These are phyloP conservation scores for Aureobasidium sp. DNA, from an alignment of 2,329 filamentous ascomycete genomes.

Conservation along the genomic window DNA sequence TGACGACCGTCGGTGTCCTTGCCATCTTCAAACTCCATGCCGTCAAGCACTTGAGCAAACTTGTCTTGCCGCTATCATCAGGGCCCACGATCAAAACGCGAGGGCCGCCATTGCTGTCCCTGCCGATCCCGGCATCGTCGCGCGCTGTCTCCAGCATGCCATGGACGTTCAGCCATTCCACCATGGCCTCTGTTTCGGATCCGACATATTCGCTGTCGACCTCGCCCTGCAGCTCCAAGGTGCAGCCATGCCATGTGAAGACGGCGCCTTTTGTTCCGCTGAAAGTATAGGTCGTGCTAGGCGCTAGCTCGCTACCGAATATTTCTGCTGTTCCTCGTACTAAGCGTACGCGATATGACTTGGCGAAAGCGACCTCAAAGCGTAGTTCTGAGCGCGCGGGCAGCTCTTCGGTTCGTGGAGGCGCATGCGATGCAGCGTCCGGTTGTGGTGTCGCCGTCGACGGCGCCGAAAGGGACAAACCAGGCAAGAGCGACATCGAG, in stretches of 20 bases:
- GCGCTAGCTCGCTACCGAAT: conserved; percentile 88
- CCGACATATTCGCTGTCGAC: conserved; percentile 62
- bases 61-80: conserved; percentile 64
- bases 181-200: conserved; percentile 70
- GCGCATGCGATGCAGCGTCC: conserved; percentile 21
- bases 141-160: conserved; percentile 73
- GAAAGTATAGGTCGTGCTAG: conserved; percentile 73
- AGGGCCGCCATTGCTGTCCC: conserved; percentile 49
- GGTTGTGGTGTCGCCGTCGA: conserved; percentile 17
- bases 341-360: conserved; percentile 48
- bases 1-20: conserved; percentile 72
- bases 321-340: conserved; percentile 80
- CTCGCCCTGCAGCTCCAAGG: conserved; percentile 68
- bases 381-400: conserved; percentile 40
- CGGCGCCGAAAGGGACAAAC: conserved; percentile 36
- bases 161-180: conserved; percentile 77
- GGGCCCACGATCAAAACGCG: conserved; percentile 79
- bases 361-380: conserved; percentile 32
- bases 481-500: conserved; percentile 31
- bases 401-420: conserved; percentile 36
- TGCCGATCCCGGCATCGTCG: conserved; percentile 42
- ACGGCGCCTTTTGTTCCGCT: conserved; percentile 77
- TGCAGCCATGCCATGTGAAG: conserved; percentile 86
- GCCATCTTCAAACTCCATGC: conserved; percentile 77
- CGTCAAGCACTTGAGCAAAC: conserved; percentile 49